These are phyloP conservation scores for Suhomyces prunicola DNA, from an alignment of 805 yeast species.

Conservation along the genomic window DNA sequence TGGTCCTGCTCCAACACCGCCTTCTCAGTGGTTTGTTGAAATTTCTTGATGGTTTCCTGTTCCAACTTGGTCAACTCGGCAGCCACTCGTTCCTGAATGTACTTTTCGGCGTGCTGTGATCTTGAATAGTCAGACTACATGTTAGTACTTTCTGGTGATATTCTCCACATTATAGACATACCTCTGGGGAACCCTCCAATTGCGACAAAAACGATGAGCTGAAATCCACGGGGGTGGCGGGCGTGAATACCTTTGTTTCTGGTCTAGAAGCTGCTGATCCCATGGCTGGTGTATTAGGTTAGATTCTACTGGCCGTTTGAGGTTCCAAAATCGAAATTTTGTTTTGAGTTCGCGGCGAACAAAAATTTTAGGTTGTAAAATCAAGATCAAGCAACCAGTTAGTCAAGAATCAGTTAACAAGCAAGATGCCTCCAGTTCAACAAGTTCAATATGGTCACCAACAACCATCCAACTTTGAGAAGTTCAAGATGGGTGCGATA, in stretches of 20 bases:
- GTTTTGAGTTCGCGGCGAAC: not conserved
- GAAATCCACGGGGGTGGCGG: slow-evolving; percentile 65
- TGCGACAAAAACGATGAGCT: slow-evolving; percentile 61
- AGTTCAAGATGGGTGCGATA: slow-evolving; percentile 96
- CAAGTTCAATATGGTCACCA: slow-evolving; percentile 53
- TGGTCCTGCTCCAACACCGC: slow-evolving; percentile 34
- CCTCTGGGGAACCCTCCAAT: slow-evolving; percentile 58
- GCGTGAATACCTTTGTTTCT: slow-evolving; percentile 63
- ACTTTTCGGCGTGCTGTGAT: slow-evolving; percentile 63
- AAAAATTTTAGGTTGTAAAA: not conserved
- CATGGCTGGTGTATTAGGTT: slow-evolving; percentile 32
- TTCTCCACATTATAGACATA: slow-evolving; percentile 17
- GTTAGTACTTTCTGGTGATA: slow-evolving; percentile 8
- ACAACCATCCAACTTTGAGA: slow-evolving; percentile 86
- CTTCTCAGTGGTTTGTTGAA: slow-evolving; percentile 48
- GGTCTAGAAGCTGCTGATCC: slow-evolving; percentile 61
- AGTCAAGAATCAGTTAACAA: not conserved
- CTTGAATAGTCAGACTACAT: slow-evolving; percentile 60
- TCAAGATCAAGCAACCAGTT: not conserved
- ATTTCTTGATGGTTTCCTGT: slow-evolving; percentile 46
- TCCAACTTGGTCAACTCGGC: slow-evolving; percentile 55
- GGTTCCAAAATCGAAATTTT: not conserved
- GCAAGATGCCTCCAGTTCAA: slow-evolving; percentile 61
- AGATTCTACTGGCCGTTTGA: not conserved
- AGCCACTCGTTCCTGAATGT: slow-evolving; percentile 62